Evolutionary conservation across 441 rosid genomes (phyloP), one percentile per base, ranked within the genome.

Genomic region (Aleurites moluccanus): DNA sequence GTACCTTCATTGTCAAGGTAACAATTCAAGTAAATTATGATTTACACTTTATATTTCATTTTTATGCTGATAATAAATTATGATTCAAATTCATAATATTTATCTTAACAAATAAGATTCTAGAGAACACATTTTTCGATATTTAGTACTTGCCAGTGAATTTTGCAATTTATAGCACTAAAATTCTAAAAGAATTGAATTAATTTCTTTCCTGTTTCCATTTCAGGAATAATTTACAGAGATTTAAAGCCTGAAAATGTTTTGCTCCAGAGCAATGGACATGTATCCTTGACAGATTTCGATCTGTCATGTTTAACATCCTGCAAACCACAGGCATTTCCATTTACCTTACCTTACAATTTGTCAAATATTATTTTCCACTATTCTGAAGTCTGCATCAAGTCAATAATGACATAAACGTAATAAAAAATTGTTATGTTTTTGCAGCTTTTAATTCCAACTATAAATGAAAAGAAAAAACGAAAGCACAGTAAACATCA

Each of bases 1-100:
- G 84, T 96, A 93, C 84, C 99, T 96, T 86, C 99, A 96, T 80
- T 96, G 90, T 74, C 97, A 92, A 90, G 99, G 99, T 89, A 86
- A 72, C 80, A 33, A 47, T 77, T 16, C 27, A n/a, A 35, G 16
- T 4, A 38, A 64, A 23, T 18, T 10, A 6, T 40, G 25, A 35
- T 21, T 21, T 64, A 14, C 40, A 38, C 40, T 38, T 38, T 35
- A 11, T 64, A 10, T 21, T 11, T 35, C 3, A 11, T 25, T 14
- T 61, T 20, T 27, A 3, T 38, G 40, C 64, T 61, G 38, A 60
- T 16, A 28, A 16, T 20, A 28, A 15, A 1, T 7, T 10, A 61
- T 61, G 64, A 61, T 61, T 28, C 38, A 28, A 61, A 28, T 50
- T 6, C 56, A 16, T 18, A 50, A 6, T 50, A 21, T 50, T 45